phyloP scores from a whole-genome alignment of 1,284 basidiomycete species.

The Mycena sp. region DNA sequence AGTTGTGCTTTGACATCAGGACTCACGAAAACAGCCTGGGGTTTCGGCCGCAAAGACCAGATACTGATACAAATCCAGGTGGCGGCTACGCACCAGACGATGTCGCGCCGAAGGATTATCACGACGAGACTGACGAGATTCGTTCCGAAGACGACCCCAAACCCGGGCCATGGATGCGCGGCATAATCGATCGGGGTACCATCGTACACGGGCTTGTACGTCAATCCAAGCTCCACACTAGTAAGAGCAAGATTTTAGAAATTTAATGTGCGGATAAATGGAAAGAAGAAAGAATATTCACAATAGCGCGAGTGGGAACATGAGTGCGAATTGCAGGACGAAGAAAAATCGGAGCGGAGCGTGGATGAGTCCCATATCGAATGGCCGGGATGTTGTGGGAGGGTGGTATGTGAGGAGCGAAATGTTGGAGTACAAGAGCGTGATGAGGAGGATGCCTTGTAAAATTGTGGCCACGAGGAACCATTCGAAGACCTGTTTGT shows the following conservation, averaged over 20 bases:
- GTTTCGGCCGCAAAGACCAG: slow-evolving; percentile 69
- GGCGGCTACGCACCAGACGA: slow-evolving; percentile 77
- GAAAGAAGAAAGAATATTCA: slow-evolving; percentile 38
- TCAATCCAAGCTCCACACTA: slow-evolving; percentile 68
- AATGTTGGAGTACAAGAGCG: slow-evolving; percentile 74
- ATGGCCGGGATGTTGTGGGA: slow-evolving; percentile 61
- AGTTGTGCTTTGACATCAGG: neutral
- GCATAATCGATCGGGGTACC: slow-evolving; percentile 55
- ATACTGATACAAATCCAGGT: slow-evolving; percentile 75
- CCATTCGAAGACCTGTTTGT: slow-evolving; percentile 61
- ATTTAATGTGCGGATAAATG: neutral
- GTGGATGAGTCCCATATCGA: slow-evolving; percentile 77
- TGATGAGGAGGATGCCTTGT: slow-evolving; percentile 65
- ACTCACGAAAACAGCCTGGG: slow-evolving; percentile 68
- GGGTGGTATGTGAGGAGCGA: slow-evolving; percentile 73
- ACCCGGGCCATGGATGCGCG: slow-evolving; percentile 66
- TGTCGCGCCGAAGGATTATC: slow-evolving; percentile 62
- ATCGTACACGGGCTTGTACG: slow-evolving; percentile 49
- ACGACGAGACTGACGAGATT: slow-evolving; percentile 69
- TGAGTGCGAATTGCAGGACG: slow-evolving; percentile 61
- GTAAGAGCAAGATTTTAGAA: neutral
- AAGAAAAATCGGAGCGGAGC: slow-evolving; percentile 79
- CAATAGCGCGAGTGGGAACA: slow-evolving; percentile 58
- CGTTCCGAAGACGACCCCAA: slow-evolving; percentile 65
- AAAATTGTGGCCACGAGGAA: slow-evolving; percentile 71